These are phyloP conservation scores for Dacryopinax spathularia DNA, from an alignment of 768 basidiomycete species.

Conservation along the genomic window DNA sequence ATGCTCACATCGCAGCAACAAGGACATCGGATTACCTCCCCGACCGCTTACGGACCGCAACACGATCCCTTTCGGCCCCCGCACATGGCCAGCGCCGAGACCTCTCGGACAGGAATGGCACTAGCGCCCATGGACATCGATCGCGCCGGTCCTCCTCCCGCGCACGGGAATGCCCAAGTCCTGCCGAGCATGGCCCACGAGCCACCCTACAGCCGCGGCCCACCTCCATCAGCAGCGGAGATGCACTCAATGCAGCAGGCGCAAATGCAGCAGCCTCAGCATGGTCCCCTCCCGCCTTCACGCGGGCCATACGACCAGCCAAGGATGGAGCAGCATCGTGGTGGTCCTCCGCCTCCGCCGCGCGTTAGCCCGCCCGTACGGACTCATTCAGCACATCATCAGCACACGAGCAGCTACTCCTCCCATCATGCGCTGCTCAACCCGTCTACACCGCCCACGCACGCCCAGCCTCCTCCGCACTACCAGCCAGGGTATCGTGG, in stretches of 20 bases:
- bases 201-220: background rate
- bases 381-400: background rate
- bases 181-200: conserved; percentile 5
- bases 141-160: conserved; percentile 11
- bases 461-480: background rate
- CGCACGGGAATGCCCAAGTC: background rate
- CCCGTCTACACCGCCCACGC: background rate
- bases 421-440: conserved; percentile 2
- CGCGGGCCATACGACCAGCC: background rate
- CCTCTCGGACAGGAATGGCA: conserved; percentile 2
- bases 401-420: background rate
- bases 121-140: conserved; percentile 23
- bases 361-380: background rate
- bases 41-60: background rate
- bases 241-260: background rate
- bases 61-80: background rate
- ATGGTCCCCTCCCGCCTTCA: background rate
- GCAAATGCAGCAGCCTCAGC: background rate
- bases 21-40: conserved; percentile 9
- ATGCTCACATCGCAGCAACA: conserved; percentile 17
- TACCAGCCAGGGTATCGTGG: background rate
- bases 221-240: background rate
- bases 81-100: conserved; percentile 1
- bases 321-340: background rate
- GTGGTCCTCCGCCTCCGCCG: background rate